A percentile compares a stretch with the other conserved stretches of the same genome.
phyloP scores from a whole-genome alignment of 192 early-diverging fungal species.

The Gonapodya prolifera region DNA sequence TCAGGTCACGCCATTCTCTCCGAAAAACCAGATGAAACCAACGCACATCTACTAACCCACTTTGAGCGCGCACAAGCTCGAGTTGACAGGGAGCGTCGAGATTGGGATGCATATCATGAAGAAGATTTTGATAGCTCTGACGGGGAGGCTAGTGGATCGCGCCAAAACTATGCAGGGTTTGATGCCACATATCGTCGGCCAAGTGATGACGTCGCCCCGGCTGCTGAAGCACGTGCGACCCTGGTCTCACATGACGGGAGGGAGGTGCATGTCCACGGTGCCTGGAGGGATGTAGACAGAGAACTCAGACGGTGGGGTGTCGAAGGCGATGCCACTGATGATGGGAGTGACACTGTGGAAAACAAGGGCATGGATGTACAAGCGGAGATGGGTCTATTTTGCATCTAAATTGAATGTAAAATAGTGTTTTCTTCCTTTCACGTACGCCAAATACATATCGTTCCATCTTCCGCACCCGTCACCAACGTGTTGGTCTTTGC shows the following conservation, averaged over 20 bases:
- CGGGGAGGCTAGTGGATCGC: background rate
- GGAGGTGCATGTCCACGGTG: background rate
- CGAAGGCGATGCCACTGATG: background rate
- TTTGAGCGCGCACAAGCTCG: conserved; percentile 1
- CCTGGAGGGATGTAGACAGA: background rate
- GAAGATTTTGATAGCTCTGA: no score
- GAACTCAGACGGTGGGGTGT: background rate
- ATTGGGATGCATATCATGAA: background rate
- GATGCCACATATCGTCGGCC: background rate
- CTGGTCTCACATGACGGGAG: background rate
- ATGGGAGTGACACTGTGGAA: background rate
- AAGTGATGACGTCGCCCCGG: background rate
- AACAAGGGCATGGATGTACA: background rate
- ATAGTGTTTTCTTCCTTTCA: background rate
- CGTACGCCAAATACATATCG: background rate
- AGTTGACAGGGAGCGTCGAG: background rate
- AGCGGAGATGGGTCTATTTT: background rate
- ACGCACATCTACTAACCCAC: background rate
- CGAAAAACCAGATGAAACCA: background rate
- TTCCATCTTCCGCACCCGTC: background rate
- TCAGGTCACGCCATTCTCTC: background rate
- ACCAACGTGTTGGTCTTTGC: background rate
- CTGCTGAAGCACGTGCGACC: background rate
- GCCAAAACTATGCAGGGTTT: background rate
- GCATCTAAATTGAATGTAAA: background rate